These are phyloP conservation scores for Aspergillus fumigatiaffinis DNA, from an alignment of 2,329 filamentous ascomycete species.

Conservation along the genomic window DNA sequence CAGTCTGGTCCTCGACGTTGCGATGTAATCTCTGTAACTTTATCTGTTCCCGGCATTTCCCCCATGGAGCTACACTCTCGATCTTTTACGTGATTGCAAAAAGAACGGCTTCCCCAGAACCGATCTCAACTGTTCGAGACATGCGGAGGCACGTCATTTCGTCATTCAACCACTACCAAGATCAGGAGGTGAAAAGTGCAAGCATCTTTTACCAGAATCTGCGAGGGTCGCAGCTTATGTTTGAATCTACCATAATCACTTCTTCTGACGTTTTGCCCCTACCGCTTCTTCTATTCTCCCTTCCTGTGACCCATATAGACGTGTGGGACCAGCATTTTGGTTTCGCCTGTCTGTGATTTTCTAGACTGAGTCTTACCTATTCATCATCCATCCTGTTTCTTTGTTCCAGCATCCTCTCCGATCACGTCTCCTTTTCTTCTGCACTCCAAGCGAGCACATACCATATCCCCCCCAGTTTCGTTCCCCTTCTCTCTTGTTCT, in stretches of 20 bases:
- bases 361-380: background rate
- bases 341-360: background rate
- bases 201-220: background rate
- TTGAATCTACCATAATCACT: background rate
- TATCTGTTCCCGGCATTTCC: constrained; percentile 25
- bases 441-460: constrained; percentile 27
- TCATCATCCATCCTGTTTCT: background rate
- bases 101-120: constrained; percentile 7
- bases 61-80: constrained; percentile 23
- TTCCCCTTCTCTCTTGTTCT: constrained; percentile 1
- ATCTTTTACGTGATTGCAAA: constrained; percentile 14
- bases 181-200: background rate
- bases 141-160: background rate
- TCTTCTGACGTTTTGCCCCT: background rate
- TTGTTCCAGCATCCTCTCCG: constrained; percentile 4
- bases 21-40: constrained; percentile 48
- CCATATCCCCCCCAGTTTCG: constrained; percentile 12
- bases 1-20: constrained; percentile 92
- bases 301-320: background rate
- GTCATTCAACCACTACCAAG: background rate
- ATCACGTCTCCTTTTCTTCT: constrained; percentile 9
- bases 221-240: background rate
- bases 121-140: background rate
- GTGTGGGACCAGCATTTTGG: background rate
- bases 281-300: background rate